Base-by-base conservation (phyloP, 108 stramenopile genomes). In the Licmophora abbreviata region DNA sequence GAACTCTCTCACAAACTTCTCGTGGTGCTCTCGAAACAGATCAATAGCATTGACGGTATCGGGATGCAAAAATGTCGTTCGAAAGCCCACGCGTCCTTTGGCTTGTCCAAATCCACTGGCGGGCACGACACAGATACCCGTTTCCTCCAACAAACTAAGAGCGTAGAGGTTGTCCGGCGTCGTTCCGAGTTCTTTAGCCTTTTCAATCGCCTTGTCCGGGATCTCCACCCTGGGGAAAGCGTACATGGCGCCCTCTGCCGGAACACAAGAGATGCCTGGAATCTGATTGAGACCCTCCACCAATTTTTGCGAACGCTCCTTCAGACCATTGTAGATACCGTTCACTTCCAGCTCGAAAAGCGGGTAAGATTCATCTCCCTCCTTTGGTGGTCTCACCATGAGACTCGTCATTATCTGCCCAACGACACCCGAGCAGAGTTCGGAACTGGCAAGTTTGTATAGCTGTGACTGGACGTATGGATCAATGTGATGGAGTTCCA, bases 161-260 rank as follows among this genome's bases (percentile, higher is more conserved):
- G 92, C 87, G 52, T 97, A 97, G 31, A 93, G 42, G 14, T 77
- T 81, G 52, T 97, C 96, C 22, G 94, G 92, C 0, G 85, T 64
- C 40, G 79, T 76, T 42, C 75, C 85, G 15, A 63, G 56, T 14
- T 60, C 61, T 12, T 59, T 47, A 0, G 94, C 93, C 11, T 66
- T 90, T n/a, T 79, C 87, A 29, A 97, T 48, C 14, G 92, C 92
- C 34, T 70, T 77, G 10, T 35, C 46, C 8, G 96, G 91, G 22
- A 97, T 54, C 23, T 71, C 51, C 34, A 97, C 83, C 17, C 58
- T 53, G 0, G 96, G 96, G 64, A 97, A 97, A 15, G 92, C 89
- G 61, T 97, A 97, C 88, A 97, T 86, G 34, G 96, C 94, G 25
- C 96, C 96, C 44, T 97, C 87, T 5, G 86, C 71, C 41, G 68